Conservation (phyloP, 148 eudicot genomes). For the Fagopyrum esculentum region DNA sequence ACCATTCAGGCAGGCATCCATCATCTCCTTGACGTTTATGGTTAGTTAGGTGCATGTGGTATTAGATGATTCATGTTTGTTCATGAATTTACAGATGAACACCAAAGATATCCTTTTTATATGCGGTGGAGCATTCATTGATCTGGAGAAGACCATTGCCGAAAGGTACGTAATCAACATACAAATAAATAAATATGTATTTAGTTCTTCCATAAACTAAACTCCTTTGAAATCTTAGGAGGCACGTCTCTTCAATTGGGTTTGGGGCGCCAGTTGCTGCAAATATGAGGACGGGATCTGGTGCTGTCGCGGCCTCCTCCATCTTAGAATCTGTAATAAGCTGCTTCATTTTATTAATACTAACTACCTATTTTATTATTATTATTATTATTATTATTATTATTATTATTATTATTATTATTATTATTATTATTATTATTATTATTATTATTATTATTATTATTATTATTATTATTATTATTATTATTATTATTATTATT, state of each 20-base stretch:
- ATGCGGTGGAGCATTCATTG: conserved; percentile 28
- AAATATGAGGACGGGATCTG: conserved; percentile 31
- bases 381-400: background rate
- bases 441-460: background rate
- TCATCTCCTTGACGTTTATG: background rate
- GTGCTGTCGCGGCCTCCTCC: conserved; percentile 36
- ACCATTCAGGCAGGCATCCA: conserved; percentile 34
- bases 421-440: background rate
- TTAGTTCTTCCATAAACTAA: too few relatives aligned
- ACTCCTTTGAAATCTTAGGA: conserved; percentile 20
- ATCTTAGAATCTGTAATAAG: conserved; percentile 43
- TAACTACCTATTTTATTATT: too few relatives aligned
- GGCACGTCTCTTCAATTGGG: conserved; percentile 58
- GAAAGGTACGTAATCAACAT: background rate
- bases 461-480: too few relatives aligned
- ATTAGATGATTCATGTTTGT: too few relatives aligned
- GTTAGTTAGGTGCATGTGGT: background rate
- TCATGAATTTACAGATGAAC: background rate
- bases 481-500: background rate
- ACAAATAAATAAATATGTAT: too few relatives aligned
- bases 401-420: background rate
- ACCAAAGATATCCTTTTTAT: conserved; percentile 32
- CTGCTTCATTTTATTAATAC: background rate
- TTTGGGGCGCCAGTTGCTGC: conserved; percentile 59
- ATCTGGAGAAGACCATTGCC: conserved; percentile 9